phyloP scores from a whole-genome alignment of 192 early-diverging fungal species.

The Coemansia sp. region DNA sequence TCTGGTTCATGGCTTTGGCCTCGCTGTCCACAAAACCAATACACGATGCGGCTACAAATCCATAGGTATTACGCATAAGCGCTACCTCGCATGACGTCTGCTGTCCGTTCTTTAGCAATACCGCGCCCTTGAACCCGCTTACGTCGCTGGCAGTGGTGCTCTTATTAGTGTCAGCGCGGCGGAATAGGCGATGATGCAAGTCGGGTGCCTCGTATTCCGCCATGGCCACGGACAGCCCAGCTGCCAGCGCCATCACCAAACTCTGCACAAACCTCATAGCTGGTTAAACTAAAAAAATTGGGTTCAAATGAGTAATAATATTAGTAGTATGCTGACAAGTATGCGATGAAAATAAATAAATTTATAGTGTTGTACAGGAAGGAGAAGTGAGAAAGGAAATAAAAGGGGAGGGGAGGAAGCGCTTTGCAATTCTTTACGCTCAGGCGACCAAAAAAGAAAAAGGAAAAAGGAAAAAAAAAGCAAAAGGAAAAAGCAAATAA shows the following conservation, averaged over 20 bases:
- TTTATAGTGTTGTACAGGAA: neutral
- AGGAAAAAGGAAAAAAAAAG: neutral
- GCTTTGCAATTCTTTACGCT: neutral
- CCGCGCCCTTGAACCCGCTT: slow-evolving; percentile 38
- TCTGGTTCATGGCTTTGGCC: slow-evolving; percentile 14
- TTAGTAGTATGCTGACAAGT: too few species aligned
- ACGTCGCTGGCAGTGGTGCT: slow-evolving; percentile 20
- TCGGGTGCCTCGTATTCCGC: too few species aligned
- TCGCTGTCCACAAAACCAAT: slow-evolving; percentile 27
- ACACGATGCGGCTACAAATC: slow-evolving; percentile 44
- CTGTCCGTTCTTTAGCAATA: slow-evolving; percentile 46
- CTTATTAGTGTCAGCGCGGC: neutral
- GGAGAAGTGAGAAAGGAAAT: neutral
- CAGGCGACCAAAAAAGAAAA: neutral
- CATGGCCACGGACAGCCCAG: slow-evolving; percentile 37
- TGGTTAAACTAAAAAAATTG: too few species aligned
- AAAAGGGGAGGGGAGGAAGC: neutral
- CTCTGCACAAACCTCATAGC: slow-evolving; percentile 23
- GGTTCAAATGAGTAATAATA: too few species aligned
- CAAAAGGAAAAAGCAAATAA: too few species aligned
- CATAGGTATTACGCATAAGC: slow-evolving; percentile 35
- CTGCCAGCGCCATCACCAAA: slow-evolving; percentile 39
- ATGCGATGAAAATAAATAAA: neutral
- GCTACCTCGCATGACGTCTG: slow-evolving; percentile 53
- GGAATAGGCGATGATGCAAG: too few species aligned